A percentile compares a stretch with the other conserved stretches of the same genome.
These are phyloP conservation scores for Penicillium tannophilum DNA, from an alignment of 495 filamentous ascomycete species.

Conservation along the genomic window DNA sequence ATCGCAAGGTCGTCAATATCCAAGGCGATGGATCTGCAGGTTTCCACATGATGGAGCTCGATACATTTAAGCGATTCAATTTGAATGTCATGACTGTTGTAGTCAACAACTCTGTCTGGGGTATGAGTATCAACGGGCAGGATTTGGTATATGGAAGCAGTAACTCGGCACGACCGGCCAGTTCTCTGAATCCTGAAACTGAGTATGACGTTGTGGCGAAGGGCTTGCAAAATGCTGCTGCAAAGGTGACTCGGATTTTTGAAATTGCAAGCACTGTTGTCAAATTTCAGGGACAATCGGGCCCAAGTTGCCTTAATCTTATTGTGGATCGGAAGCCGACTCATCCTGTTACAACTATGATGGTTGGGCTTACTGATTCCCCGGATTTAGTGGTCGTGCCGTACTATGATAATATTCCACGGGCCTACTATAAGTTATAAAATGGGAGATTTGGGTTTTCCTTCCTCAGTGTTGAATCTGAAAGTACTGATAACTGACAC, in stretches of 20 bases:
- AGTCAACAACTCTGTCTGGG: constrained; percentile 33
- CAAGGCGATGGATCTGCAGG: constrained; percentile 34
- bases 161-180: constrained; percentile 21
- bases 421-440: constrained; percentile 19
- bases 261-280: constrained; percentile 21
- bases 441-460: too few relatives aligned
- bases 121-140: constrained; percentile 34
- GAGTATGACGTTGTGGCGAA: constrained; percentile 29
- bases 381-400: constrained; percentile 26
- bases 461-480: too few relatives aligned
- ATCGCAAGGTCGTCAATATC: constrained; percentile 25
- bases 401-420: constrained; percentile 33
- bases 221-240: constrained; percentile 26
- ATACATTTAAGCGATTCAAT: constrained; percentile 29
- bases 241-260: constrained; percentile 10
- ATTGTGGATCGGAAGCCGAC: constrained; percentile 31
- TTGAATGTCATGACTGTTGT: constrained; percentile 31
- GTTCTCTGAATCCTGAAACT: constrained; percentile 24
- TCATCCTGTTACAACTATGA: constrained; percentile 30
- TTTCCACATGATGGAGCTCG: constrained; percentile 35
- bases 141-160: constrained; percentile 27
- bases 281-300: constrained; percentile 12
- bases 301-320: constrained; percentile 27
- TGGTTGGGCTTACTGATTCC: constrained; percentile 31
- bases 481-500: too few relatives aligned